Base-by-base conservation (phyloP, 176 grass and related monocot genomes). In the Carex kokanica region DNA sequence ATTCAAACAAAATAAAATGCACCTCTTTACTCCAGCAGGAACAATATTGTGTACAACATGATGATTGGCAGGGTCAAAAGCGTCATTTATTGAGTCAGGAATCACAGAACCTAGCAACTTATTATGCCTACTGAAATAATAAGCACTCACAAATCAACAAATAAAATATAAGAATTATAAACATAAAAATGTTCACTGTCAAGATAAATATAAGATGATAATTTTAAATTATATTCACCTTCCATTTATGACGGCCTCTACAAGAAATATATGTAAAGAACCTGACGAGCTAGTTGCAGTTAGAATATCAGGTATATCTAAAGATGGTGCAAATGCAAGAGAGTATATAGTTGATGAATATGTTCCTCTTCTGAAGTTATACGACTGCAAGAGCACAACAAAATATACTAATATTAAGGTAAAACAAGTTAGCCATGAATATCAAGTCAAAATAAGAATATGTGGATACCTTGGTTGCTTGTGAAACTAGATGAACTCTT, bases 271-370 rank as follows among this genome's bases (percentile, higher is more conserved):
- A 83, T 98, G 96, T 84, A 98, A 83, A 85, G 96, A 98, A 31
- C 96, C 96, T 59, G 96, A 95, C 3, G 93, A 98, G 88, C 96
- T 98, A 86, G 96, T 95, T 70, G 96, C 90, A 78, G 83, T 84
- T 87, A 98, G 96, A 86, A 95, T 81, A 60, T 93, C 82, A 43
- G 91, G 96, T 15, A 91, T 77, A 58, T 92, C 93, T 36, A 56
- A 27, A 58, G 86, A 93, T 11, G 93, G 93, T 60, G 84, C 91
- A 88, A 95, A 98, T 81, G 96, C 61, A 55, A 98, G 78, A 7
- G 96, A 95, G 87, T 95, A 91, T 43, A 98, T 98, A 5, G 89
- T 92, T 69, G 96, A 95, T 83, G 93, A 85, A 66, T 98, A 98
- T 79, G 93, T 91, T 90, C 96, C 96, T 74, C 96, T 89, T 18